Base-by-base conservation (phyloP, 1,284 basidiomycete genomes). In the Malassezia japonica region DNA sequence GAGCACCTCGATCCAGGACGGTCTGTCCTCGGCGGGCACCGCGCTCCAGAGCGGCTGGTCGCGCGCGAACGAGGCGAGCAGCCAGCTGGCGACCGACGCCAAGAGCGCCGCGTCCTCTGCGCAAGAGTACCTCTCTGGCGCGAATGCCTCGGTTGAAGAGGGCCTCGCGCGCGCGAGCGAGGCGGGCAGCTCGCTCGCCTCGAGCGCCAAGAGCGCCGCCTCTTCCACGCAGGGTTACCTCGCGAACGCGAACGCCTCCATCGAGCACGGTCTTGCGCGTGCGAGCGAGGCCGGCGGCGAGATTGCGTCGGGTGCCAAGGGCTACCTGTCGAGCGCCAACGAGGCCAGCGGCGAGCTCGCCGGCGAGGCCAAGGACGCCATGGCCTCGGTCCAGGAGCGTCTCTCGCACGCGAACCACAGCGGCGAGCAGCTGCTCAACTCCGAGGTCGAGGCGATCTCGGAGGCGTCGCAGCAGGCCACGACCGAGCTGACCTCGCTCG, bases 401-500 rank as follows among this genome's bases (percentile, higher is more conserved):
- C 9, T 52, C 16, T 31, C 38, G 9, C 29, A 46, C 13, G 33
- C 44, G n/a, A 35, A 46, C 15, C 35, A 46, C 9, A 8, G 15
- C 7, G 16, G 21, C 15, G 21, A 8, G 2, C 16, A 15, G 23
- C 7, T 34, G 4, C 10, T 52, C 15, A 13, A 18, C 9, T 32
- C 39, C 6, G 50, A 52, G 15, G 15, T 18, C 12, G 46, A 48
- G 20, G 29, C 28, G 4, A 31, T 54, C 15, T 24, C 23, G 12
- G 9, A 43, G 9, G 46, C 51, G n/a, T 34, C 46, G 27, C 31
- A 54, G 16, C 13, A 38, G 5, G 46, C 46, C 2, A 44, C 51
- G 10, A 43, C 25, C 6, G 87, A 91, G 75, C 78, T 92, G 31
- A 79, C 82, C 18, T 79, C 83, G 10, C 77, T 89, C 34, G 89